Evolutionary conservation across 176 grass and related monocot genomes (phyloP).

Genomic region (Miscanthus lutarioriparius): DNA sequence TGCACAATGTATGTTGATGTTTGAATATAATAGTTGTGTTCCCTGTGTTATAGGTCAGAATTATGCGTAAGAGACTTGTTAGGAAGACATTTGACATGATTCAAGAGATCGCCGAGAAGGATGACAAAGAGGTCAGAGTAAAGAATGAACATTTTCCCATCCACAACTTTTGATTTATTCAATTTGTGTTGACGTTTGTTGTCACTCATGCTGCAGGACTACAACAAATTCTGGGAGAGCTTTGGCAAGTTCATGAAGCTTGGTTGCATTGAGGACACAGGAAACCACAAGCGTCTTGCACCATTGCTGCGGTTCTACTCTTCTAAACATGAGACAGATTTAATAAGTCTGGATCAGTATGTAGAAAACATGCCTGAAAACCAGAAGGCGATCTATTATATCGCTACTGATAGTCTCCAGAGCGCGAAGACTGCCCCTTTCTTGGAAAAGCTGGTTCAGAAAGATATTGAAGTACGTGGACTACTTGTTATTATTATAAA

Average conservation of each 20-base stretch:
- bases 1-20: background rate
- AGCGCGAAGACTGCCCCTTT: constrained; percentile 87
- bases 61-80: constrained; percentile 95
- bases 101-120: constrained; percentile 75
- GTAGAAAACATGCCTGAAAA: constrained; percentile 81
- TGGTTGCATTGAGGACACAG: constrained; percentile 88
- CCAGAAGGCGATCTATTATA: constrained; percentile 90
- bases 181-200: constrained; percentile 7
- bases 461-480: constrained; percentile 71
- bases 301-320: constrained; percentile 71
- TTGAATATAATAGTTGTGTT: background rate
- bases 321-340: constrained; percentile 70
- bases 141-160: background rate
- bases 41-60: constrained; percentile 62
- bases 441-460: constrained; percentile 84
- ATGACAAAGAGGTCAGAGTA: constrained; percentile 66
- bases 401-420: constrained; percentile 81
- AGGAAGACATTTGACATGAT: constrained; percentile 99
- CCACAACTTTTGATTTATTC: background rate
- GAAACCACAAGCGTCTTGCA: constrained; percentile 80
- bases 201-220: constrained; percentile 50
- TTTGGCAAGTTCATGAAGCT: constrained; percentile 91
- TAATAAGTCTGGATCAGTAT: constrained; percentile 85
- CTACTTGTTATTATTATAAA: background rate
- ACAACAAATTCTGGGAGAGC: constrained; percentile 95